Evolutionary conservation across 768 basidiomycete genomes (phyloP), one percentile per base, ranked within the genome.

Genomic region (Clitopilus passeckerianus): DNA sequence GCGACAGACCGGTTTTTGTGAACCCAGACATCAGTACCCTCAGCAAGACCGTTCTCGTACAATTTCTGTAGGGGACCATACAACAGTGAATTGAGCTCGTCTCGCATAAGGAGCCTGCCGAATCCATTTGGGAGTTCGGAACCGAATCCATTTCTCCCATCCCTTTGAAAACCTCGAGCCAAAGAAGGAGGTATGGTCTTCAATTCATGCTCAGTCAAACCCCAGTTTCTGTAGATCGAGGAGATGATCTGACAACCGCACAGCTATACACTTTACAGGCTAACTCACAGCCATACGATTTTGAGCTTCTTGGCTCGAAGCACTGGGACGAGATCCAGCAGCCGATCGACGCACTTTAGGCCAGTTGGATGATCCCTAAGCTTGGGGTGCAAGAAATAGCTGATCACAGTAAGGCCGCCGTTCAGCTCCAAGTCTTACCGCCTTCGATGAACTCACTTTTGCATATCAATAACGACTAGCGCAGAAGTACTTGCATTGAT

Each of bases 381-480:
- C 57, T 84, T 81, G 7, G 84, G 83, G 65, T 89, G 85, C 33
- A 89, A 74, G 68, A 89, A 87, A 69, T 79, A 88, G 72, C 85
- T 86, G 57, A 54, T 41, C 62, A 30, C 62, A 56, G 46, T 16
- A 54, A 6, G 20, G 18, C 60, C 43, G 60, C 52, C 57, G 14
- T 63, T 27, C 6, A 27, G 20, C 24, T 15, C 46, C 8, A 33
- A 20, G 6, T 30, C 52, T 23, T n/a, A 35, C 30, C 54, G 27
- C 27, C 27, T 27, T 16, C 44, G 6, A 18, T 35, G 16, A 14
- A 62, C 77, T 60, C 65, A 87, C 87, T 88, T 89, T 68, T 89
- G 87, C 88, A 89, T 89, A 65, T 88, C 87, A 55, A 88, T 78
- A 18, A 89, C 75, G n/a, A 87, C 80, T 57, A 83, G 69, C 9